Conservation (phyloP, 176 grass and related monocot genomes). For the Bolboschoenus planiculmis region DNA sequence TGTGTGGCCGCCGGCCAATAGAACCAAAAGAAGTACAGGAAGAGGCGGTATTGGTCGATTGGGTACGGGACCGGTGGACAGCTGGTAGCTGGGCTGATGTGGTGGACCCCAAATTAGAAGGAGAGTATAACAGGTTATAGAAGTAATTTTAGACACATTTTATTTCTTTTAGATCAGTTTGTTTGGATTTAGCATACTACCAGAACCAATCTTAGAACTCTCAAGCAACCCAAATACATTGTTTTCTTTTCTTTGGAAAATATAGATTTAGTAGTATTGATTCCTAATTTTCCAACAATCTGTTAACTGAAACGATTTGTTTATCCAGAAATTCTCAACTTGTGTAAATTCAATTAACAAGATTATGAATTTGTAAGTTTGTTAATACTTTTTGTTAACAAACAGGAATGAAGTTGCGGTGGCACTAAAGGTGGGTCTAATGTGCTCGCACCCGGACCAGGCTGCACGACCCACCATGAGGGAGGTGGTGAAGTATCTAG, state of each 20-base stretch:
- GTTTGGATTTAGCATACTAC: background rate
- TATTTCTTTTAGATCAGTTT: background rate
- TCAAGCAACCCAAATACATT: background rate
- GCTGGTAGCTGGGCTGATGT: conserved; percentile 6
- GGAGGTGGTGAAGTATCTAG: conserved; percentile 18
- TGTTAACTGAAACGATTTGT: background rate
- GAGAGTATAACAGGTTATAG: conserved; percentile 8
- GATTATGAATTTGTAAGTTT: background rate
- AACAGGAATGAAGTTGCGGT: conserved; percentile 13
- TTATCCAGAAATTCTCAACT: background rate
- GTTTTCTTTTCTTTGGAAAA: background rate
- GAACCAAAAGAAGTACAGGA: background rate
- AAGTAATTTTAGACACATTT: background rate
- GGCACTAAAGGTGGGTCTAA: conserved; percentile 11
- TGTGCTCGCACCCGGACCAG: conserved; percentile 17
- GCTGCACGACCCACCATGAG: conserved; percentile 8
- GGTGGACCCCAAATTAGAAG: conserved; percentile 1
- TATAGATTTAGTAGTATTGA: background rate
- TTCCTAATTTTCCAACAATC: background rate
- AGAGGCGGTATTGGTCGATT: conserved; percentile 25
- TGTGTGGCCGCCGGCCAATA: conserved; percentile 31
- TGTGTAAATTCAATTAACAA: background rate
- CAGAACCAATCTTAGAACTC: background rate
- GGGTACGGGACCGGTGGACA: conserved; percentile 16
- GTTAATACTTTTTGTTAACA: background rate